Evolutionary conservation across 106 monocot genomes (phyloP).

Genomic region (Acorus gramineus): DNA sequence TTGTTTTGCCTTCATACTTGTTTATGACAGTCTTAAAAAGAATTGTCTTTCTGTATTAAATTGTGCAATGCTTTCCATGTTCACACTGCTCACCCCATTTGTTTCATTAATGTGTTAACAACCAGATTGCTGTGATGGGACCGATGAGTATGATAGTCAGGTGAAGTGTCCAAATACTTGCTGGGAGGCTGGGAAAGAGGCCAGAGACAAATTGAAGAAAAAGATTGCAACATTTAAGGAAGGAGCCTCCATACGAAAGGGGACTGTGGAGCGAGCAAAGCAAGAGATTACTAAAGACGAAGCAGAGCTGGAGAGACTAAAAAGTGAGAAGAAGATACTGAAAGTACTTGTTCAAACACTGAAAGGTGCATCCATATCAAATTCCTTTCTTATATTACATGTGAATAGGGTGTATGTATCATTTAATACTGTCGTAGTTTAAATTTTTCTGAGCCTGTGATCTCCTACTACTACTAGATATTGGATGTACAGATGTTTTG

Average conservation of each 20-base stretch:
- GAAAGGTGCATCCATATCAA: slow-evolving; percentile 44
- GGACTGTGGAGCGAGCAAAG: slow-evolving; percentile 69
- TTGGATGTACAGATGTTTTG: too few species aligned
- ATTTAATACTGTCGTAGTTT: slow-evolving; percentile 1
- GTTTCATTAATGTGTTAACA: too few species aligned
- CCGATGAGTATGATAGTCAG: slow-evolving; percentile 80
- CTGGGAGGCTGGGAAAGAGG: slow-evolving; percentile 97
- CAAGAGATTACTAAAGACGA: slow-evolving; percentile 76
- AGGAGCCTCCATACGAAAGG: slow-evolving; percentile 50
- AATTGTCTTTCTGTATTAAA: too few species aligned
- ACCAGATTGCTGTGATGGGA: slow-evolving; percentile 97
- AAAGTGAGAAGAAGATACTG: slow-evolving; percentile 71
- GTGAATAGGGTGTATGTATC: background rate
- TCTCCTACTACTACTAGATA: too few species aligned
- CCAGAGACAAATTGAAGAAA: slow-evolving; percentile 80
- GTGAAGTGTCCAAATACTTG: slow-evolving; percentile 76
- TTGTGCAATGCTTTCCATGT: too few species aligned
- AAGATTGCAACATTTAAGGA: slow-evolving; percentile 68
- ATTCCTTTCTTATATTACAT: too few species aligned
- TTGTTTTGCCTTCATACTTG: background rate
- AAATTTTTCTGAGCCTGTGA: background rate
- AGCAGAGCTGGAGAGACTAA: slow-evolving; percentile 67
- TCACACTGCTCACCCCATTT: too few species aligned
- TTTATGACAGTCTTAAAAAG: background rate
- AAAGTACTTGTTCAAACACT: slow-evolving; percentile 75